Conservation (phyloP, 768 basidiomycete species). For the Mycena belliarum region DNA sequence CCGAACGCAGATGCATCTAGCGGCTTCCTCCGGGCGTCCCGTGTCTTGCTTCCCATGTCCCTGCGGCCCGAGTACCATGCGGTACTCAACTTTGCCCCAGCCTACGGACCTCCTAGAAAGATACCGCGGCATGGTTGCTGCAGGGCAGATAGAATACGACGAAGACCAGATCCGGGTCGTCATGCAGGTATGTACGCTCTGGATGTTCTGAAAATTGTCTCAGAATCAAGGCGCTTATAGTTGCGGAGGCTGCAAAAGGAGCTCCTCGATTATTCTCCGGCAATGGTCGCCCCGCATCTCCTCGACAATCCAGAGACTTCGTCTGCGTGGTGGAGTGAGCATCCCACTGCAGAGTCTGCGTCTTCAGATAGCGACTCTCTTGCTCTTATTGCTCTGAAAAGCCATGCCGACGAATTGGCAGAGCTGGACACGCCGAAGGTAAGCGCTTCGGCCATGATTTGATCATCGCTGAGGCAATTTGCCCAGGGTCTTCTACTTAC, state of each 20-base stretch:
- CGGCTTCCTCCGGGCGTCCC: not conserved
- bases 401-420: conserved; percentile 54
- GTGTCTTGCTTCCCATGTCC: not conserved
- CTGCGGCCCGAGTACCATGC: not conserved
- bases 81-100: conserved; percentile 5
- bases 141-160: conserved; percentile 49
- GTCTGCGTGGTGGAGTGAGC: conserved; percentile 33
- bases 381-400: conserved; percentile 42
- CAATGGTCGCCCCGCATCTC: conserved; percentile 35
- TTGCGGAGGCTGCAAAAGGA: conserved; percentile 49
- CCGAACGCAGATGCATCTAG: not conserved
- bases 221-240: conserved; percentile 28
- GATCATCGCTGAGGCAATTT: not conserved
- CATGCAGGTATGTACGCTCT: conserved; percentile 42
- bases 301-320: conserved; percentile 26
- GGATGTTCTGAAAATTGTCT: not conserved
- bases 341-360: conserved; percentile 22
- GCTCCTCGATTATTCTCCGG: conserved; percentile 51
- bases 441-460: not conserved
- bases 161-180: conserved; percentile 54
- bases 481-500: conserved; percentile 50
- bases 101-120: conserved; percentile 44
- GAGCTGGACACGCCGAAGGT: conserved; percentile 53
- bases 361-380: conserved; percentile 1
- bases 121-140: conserved; percentile 47